Percentiles rank a stretch among this genome's conserved stretches.
These are phyloP conservation scores for Schizophyllum commune DNA, from an alignment of 1,284 basidiomycete species.

Conservation along the genomic window DNA sequence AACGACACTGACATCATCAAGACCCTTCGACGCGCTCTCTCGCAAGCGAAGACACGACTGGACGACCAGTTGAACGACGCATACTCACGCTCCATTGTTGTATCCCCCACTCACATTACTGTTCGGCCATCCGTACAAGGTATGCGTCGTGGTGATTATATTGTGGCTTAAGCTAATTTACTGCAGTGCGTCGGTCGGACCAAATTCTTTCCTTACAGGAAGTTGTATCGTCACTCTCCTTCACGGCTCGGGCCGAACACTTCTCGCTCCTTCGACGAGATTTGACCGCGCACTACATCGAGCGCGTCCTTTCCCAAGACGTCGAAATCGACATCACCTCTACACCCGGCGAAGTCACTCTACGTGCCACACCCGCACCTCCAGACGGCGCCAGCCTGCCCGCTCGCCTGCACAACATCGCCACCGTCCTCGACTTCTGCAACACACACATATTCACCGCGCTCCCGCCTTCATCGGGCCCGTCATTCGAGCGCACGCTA, in stretches of 20 bases:
- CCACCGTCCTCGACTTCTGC: conserved; percentile 49
- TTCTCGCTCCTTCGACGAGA: conserved; percentile 60
- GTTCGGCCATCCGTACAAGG: conserved; percentile 52
- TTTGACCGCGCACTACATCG: conserved; percentile 50
- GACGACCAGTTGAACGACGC: conserved; percentile 70
- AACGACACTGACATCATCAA: conserved; percentile 38
- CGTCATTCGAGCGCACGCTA: conserved; percentile 43
- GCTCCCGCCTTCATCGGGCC: conserved; percentile 40
- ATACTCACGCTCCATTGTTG: conserved; percentile 47
- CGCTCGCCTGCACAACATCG: conserved; percentile 44
- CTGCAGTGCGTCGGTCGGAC: conserved; percentile 48
- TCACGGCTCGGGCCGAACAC: conserved; percentile 43
- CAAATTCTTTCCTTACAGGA: conserved; percentile 42
- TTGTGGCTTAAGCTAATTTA: conserved; percentile 1
- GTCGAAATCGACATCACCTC: conserved; percentile 31
- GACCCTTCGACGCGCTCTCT: conserved; percentile 48
- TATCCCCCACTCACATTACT: conserved; percentile 40
- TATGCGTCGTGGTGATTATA: conserved; percentile 17
- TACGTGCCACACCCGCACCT: conserved; percentile 40
- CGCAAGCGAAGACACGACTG: conserved; percentile 45
- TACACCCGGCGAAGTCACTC: conserved; percentile 30
- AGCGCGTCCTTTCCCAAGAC: conserved; percentile 47
- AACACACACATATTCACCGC: conserved; percentile 41
- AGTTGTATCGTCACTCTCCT: conserved; percentile 53
- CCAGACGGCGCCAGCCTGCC: conserved; percentile 30